Conservation (phyloP, 2,329 filamentous ascomycete genomes). For the Uncinocarpus reesii region DNA sequence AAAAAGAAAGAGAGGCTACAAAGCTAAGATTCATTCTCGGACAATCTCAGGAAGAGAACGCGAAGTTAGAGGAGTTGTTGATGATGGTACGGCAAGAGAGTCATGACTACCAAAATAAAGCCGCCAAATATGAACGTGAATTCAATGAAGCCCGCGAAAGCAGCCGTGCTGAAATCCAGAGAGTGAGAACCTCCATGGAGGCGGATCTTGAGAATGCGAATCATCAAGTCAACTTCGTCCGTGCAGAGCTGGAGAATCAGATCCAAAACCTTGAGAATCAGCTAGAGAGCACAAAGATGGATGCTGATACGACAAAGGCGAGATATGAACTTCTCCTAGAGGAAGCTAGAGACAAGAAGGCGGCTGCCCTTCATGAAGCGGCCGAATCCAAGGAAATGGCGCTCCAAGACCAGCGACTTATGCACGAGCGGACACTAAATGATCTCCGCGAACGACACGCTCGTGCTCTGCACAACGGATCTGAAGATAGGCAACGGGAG, state of each 20-base stretch:
- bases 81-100: slow-evolving; percentile 45
- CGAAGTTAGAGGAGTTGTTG: slow-evolving; percentile 52
- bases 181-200: slow-evolving; percentile 67
- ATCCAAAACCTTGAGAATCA: slow-evolving; percentile 61
- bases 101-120: slow-evolving; percentile 59
- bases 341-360: slow-evolving; percentile 62
- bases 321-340: slow-evolving; percentile 77
- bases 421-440: slow-evolving; percentile 63
- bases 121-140: slow-evolving; percentile 64
- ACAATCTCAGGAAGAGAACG: slow-evolving; percentile 47
- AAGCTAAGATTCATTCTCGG: slow-evolving; percentile 73
- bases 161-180: slow-evolving; percentile 68
- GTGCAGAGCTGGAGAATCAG: slow-evolving; percentile 71
- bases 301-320: slow-evolving; percentile 69
- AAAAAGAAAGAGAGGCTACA: slow-evolving; percentile 64
- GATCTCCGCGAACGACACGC: slow-evolving; percentile 67
- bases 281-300: slow-evolving; percentile 65
- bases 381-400: slow-evolving; percentile 44
- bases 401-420: slow-evolving; percentile 48
- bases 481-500: slow-evolving; percentile 70
- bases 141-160: slow-evolving; percentile 74
- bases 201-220: slow-evolving; percentile 73
- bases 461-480: slow-evolving; percentile 58
- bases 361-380: slow-evolving; percentile 47
- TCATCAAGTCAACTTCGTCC: slow-evolving; percentile 61